Evolutionary conservation across 2,329 filamentous ascomycete genomes (phyloP).

Genomic region (Colletotrichum ledebouriae): DNA sequence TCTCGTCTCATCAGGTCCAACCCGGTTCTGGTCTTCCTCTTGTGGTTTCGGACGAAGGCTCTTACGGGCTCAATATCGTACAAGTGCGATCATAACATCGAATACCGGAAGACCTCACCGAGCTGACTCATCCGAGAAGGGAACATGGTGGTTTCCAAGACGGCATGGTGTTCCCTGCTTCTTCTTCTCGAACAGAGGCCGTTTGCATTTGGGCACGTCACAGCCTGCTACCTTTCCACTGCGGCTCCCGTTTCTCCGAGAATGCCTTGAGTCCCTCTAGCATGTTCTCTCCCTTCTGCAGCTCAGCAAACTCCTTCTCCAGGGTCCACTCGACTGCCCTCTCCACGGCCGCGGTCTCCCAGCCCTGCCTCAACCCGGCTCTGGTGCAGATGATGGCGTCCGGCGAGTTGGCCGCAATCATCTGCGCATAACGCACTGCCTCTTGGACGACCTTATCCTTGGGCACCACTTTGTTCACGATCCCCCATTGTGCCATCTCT

Average conservation of each 20-base stretch:
- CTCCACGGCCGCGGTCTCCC: constrained; percentile 58
- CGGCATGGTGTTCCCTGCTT: neutral
- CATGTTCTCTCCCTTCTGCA: constrained; percentile 49
- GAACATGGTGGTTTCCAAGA: neutral
- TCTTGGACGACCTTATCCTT: constrained; percentile 42
- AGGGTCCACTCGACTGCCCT: constrained; percentile 48
- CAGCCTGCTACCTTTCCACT: constrained; percentile 48
- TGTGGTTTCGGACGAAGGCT: constrained; percentile 20
- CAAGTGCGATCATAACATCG: neutral
- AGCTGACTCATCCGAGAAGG: constrained; percentile 5
- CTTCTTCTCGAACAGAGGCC: neutral
- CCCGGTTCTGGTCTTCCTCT: neutral
- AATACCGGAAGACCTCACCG: neutral
- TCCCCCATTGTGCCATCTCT: constrained; percentile 46
- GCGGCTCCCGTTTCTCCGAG: constrained; percentile 48
- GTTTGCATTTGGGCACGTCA: constrained; percentile 29
- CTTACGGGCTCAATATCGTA: neutral
- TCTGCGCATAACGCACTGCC: constrained; percentile 41
- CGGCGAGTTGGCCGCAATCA: constrained; percentile 45
- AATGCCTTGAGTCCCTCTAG: constrained; percentile 49
- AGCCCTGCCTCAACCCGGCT: constrained; percentile 53
- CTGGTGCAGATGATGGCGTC: constrained; percentile 58
- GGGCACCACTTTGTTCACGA: constrained; percentile 44
- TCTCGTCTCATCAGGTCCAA: neutral
- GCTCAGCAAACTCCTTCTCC: constrained; percentile 49